phyloP scores from a whole-genome alignment of 768 basidiomycete genomes.

The Xerocomellus amylosporus region DNA sequence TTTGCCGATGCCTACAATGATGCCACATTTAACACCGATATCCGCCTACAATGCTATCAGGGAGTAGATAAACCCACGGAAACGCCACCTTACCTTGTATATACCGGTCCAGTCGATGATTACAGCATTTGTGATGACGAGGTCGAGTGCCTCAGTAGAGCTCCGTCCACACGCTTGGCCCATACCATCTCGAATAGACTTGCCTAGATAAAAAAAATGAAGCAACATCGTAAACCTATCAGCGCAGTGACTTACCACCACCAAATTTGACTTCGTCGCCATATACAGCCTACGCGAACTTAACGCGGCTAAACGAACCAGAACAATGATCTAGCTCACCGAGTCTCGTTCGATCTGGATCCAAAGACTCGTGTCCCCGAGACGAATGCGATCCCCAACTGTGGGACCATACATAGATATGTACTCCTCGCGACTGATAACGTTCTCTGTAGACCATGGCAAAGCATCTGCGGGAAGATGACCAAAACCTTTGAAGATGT shows the following conservation, averaged over 20 bases:
- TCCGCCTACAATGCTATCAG: constrained; percentile 63
- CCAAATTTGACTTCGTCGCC: constrained; percentile 99
- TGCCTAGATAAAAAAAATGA: constrained; percentile 52
- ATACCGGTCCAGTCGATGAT: constrained; percentile 95
- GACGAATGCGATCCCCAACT: constrained; percentile 78
- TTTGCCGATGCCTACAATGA: constrained; percentile 90
- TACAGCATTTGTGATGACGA: constrained; percentile 93
- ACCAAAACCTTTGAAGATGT: constrained; percentile 52
- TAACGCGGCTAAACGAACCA: not conserved
- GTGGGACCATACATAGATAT: constrained; percentile 97
- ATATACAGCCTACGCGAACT: constrained; percentile 61
- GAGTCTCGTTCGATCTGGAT: constrained; percentile 87
- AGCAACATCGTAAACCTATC: not conserved
- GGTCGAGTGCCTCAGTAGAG: constrained; percentile 70
- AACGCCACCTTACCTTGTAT: constrained; percentile 62
- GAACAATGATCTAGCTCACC: constrained; percentile 36
- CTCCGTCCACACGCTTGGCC: constrained; percentile 81
- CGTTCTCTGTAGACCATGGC: constrained; percentile 49
- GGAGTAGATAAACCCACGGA: not conserved
- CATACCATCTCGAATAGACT: constrained; percentile 95
- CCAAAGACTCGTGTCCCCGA: constrained; percentile 91
- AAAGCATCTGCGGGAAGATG: constrained; percentile 61
- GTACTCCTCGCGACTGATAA: constrained; percentile 69
- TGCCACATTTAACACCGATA: constrained; percentile 83
- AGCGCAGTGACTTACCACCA: constrained; percentile 54